phyloP scores from a whole-genome alignment of 192 early-diverging fungal species.

The Coemansia sp. region DNA sequence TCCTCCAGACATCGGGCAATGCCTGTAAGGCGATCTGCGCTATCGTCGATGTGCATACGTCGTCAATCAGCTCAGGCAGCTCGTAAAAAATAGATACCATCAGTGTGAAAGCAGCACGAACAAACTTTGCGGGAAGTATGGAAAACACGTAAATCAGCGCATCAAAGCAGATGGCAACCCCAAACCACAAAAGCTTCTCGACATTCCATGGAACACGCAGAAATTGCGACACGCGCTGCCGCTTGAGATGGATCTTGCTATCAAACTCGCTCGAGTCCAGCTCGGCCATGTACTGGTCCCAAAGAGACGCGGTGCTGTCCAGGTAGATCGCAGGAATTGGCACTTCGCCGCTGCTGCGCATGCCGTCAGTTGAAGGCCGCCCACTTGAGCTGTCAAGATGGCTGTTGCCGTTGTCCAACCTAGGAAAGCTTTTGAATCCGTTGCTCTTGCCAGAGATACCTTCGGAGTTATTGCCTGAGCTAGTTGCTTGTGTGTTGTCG shows the following conservation, averaged over 20 bases:
- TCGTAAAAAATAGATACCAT: conserved; percentile 13
- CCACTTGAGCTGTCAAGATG: not conserved
- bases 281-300: conserved; percentile 54
- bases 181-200: conserved; percentile 93
- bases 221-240: conserved; percentile 84
- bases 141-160: conserved; percentile 95
- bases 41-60: conserved; percentile 4
- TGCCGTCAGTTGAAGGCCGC: conserved; percentile 8
- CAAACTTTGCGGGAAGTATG: conserved; percentile 84
- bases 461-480: not conserved
- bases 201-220: conserved; percentile 83
- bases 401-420: not conserved
- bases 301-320: conserved; percentile 47
- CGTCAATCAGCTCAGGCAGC: conserved; percentile 16
- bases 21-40: conserved; percentile 5
- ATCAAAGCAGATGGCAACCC: conserved; percentile 89
- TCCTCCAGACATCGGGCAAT: conserved; percentile 27
- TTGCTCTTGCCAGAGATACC: not conserved
- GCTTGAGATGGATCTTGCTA: conserved; percentile 76
- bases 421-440: not conserved
- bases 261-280: conserved; percentile 62
- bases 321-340: conserved; percentile 47
- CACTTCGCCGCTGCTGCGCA: conserved; percentile 17
- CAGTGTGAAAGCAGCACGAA: conserved; percentile 60
- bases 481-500: not conserved